phyloP scores from a whole-genome alignment of 139 green algal species.

The Chara braunii region DNA sequence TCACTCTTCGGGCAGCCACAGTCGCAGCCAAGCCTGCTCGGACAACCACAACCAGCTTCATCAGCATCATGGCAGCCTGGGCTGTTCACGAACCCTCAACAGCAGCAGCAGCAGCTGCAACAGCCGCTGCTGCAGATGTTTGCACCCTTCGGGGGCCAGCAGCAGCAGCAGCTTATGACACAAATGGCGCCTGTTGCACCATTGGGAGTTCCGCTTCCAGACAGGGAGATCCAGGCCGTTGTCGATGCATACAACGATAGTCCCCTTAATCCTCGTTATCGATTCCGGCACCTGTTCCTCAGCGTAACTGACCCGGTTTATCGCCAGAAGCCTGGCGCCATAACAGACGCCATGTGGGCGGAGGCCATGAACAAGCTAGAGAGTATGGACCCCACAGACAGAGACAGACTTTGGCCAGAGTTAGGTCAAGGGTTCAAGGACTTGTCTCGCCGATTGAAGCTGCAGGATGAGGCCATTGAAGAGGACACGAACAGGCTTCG shows the following conservation, averaged over 20 bases:
- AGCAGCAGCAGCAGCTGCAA: neutral
- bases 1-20: conserved; percentile 6
- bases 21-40: neutral
- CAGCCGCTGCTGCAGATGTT: neutral
- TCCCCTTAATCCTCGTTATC: conserved; percentile 6
- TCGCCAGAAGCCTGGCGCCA: conserved; percentile 3
- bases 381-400: neutral
- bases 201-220: conserved; percentile 10
- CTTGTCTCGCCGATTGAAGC: conserved; percentile 4
- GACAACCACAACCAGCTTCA: conserved; percentile 1
- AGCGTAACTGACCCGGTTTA: conserved; percentile 13
- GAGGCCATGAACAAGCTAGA: conserved; percentile 15
- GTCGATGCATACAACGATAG: conserved; percentile 14
- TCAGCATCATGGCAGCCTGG: neutral
- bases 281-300: conserved; percentile 26
- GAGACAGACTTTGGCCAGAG: conserved; percentile 21
- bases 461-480: conserved; percentile 20
- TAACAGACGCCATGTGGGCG: conserved; percentile 20
- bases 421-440: conserved; percentile 21
- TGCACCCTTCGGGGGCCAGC: neutral
- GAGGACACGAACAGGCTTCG: neutral
- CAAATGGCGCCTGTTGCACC: conserved; percentile 15
- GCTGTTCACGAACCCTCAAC: conserved; percentile 7
- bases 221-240: conserved; percentile 19
- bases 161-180: conserved; percentile 11